Percentiles rank a stretch among this genome's conserved stretches.
Conservation (phyloP, 495 filamentous ascomycete genomes). For the Aspergillus heteromorphus region DNA sequence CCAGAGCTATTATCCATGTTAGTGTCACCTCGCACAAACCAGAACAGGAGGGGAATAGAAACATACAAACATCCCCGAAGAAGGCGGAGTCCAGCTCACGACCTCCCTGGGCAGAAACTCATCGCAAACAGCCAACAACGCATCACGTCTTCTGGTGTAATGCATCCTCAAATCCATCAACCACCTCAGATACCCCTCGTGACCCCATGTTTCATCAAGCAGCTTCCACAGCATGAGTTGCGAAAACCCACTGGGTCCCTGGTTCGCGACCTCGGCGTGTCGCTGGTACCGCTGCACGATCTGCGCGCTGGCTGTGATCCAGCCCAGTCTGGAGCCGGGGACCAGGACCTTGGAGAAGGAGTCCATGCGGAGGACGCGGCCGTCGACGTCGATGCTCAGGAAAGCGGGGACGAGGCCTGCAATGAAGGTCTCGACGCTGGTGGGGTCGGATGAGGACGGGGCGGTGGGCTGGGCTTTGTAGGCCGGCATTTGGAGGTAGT, state of each 20-base stretch:
- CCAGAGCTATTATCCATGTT: conserved; percentile 59
- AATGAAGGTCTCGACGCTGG: conserved; percentile 55
- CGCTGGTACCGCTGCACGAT: conserved; percentile 72
- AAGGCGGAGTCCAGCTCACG: conserved; percentile 75
- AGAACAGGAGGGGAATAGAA: not conserved
- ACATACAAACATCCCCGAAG: conserved; percentile 96
- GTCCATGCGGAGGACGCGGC: conserved; percentile 61
- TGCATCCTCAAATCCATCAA: conserved; percentile 72
- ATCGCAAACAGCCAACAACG: conserved; percentile 76
- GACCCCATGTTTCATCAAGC: conserved; percentile 90
- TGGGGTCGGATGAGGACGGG: too few species aligned
- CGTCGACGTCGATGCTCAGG: conserved; percentile 57
- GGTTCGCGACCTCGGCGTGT: conserved; percentile 71
- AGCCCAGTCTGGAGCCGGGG: conserved; percentile 57
- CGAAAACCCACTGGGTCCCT: conserved; percentile 76
- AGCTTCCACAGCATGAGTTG: conserved; percentile 84
- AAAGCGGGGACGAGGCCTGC: conserved; percentile 54
- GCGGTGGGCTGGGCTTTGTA: conserved; percentile 60
- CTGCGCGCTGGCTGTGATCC: conserved; percentile 68
- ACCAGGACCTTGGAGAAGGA: conserved; percentile 66
- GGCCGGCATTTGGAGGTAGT: conserved; percentile 54
- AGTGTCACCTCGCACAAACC: conserved; percentile 6
- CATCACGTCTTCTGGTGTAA: conserved; percentile 76
- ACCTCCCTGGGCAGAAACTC: conserved; percentile 68
- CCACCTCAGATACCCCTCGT: conserved; percentile 85